phyloP scores from a whole-genome alignment of 2,329 filamentous ascomycete genomes.

The Malbranchea cinnamomea region DNA sequence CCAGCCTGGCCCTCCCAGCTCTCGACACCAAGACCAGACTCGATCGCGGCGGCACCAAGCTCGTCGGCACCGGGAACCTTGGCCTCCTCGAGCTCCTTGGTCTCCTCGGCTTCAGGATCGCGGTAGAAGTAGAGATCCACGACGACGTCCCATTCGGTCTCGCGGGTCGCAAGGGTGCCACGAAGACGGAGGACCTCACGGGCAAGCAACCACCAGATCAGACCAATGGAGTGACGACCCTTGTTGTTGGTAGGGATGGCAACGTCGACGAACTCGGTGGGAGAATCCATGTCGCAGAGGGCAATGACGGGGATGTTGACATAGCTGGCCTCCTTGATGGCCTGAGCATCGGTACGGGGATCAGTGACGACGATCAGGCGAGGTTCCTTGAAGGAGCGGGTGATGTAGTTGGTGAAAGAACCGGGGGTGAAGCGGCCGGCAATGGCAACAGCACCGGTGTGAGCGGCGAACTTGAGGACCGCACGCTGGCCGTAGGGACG shows the following conservation, averaged over 20 bases:
- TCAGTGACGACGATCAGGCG: constrained; percentile 99
- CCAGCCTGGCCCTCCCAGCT: constrained; percentile 71
- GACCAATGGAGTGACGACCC: constrained; percentile 96
- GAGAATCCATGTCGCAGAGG: constrained; percentile 97
- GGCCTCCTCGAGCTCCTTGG: constrained; percentile 81
- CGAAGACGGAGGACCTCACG: constrained; percentile 99
- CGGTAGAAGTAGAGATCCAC: constrained; percentile 99
- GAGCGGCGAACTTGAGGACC: constrained; percentile 97
- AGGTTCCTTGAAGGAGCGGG: constrained; percentile 99
- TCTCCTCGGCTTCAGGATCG: constrained; percentile 97
- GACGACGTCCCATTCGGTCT: constrained; percentile 98
- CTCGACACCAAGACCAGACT: constrained; percentile 57
- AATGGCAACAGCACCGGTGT: constrained; percentile 96
- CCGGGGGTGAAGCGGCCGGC: constrained; percentile 99
- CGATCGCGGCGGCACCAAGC: constrained; percentile 62
- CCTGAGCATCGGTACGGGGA: constrained; percentile 98
- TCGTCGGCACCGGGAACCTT: constrained; percentile 79
- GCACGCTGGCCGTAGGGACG: constrained; percentile 99
- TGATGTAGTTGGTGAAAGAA: constrained; percentile 99
- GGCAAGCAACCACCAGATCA: constrained; percentile 98
- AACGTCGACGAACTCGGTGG: constrained; percentile 98
- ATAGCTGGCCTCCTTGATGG: constrained; percentile 99
- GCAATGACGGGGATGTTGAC: constrained; percentile 99
- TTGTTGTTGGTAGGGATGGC: constrained; percentile 99
- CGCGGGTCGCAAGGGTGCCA: constrained; percentile 88